Percentiles rank a stretch among this genome's conserved stretches.
Evolutionary conservation across 345 rosid species (phyloP).

Genomic region (Gossypium anomalum): DNA sequence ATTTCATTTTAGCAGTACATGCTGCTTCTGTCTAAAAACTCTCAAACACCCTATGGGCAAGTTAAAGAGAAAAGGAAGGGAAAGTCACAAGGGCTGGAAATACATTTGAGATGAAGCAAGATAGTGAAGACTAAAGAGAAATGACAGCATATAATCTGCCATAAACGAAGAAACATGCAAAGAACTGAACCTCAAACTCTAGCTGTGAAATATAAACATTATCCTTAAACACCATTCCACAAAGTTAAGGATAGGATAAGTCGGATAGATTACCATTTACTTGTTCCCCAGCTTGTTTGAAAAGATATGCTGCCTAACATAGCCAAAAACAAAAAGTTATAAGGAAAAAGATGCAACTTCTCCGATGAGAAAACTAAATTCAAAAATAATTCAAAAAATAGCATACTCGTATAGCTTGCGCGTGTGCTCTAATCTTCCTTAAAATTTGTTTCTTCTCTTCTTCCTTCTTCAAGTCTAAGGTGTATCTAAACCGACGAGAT

Average conservation of each 20-base stretch:
- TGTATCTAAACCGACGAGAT: slow-evolving; percentile 93
- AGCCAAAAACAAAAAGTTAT: slow-evolving; percentile 14
- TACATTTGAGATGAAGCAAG: neutral
- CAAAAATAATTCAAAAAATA: no score
- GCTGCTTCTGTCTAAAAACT: neutral
- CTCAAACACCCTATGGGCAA: neutral
- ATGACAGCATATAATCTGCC: neutral
- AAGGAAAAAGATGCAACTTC: neutral
- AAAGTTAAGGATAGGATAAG: neutral
- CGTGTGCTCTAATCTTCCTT: slow-evolving; percentile 80
- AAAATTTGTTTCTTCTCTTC: slow-evolving; percentile 59
- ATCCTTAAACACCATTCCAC: neutral
- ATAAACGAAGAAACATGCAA: neutral
- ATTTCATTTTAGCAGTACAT: neutral
- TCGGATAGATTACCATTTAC: slow-evolving; percentile 46
- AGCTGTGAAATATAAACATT: neutral
- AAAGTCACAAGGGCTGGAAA: neutral
- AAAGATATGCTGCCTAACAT: slow-evolving; percentile 84
- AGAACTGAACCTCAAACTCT: neutral
- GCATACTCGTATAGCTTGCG: slow-evolving; percentile 77
- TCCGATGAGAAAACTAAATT: neutral
- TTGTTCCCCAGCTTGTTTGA: slow-evolving; percentile 52
- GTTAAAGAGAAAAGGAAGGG: neutral
- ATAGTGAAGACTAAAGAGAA: neutral
- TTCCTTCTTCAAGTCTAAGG: slow-evolving; percentile 84